phyloP scores from a whole-genome alignment of 2,329 filamentous ascomycete species.

The Fusarium phyllophilum region DNA sequence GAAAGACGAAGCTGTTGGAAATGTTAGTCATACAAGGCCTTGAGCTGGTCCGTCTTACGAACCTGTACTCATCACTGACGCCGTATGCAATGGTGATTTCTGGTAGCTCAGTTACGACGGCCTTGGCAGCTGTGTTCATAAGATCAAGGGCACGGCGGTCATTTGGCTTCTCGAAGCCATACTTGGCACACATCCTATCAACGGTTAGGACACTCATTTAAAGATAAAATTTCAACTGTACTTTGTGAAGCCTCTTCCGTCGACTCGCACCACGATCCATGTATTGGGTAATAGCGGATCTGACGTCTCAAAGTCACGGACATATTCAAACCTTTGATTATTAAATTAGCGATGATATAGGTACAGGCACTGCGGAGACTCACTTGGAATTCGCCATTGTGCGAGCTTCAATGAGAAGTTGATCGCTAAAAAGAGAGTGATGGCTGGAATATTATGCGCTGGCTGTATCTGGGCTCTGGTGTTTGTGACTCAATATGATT shows the following conservation, averaged over 20 bases:
- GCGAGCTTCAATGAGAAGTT: neutral
- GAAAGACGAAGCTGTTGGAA: conserved; percentile 79
- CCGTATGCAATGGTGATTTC: conserved; percentile 92
- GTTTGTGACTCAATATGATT: conserved; percentile 38
- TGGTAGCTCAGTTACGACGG: conserved; percentile 83
- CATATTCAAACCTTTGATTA: conserved; percentile 84
- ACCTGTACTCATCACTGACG: conserved; percentile 93
- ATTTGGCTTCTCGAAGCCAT: conserved; percentile 91
- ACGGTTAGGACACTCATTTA: conserved; percentile 16
- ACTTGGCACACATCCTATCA: conserved; percentile 79
- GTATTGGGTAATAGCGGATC: conserved; percentile 87
- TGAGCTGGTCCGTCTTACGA: conserved; percentile 5
- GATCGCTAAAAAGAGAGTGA: neutral
- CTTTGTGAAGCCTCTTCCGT: conserved; percentile 96
- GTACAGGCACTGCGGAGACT: conserved; percentile 14
- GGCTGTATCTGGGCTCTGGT: conserved; percentile 22
- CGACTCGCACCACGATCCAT: conserved; percentile 94
- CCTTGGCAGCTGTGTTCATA: conserved; percentile 93
- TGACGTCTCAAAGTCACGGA: conserved; percentile 85
- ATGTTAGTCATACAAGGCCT: neutral
- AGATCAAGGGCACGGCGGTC: conserved; percentile 86
- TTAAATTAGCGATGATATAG: conserved; percentile 15
- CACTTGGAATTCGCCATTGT: conserved; percentile 68
- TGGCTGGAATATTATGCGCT: neutral
- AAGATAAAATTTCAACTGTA: conserved; percentile 51